Base-by-base conservation (phyloP, 2,329 filamentous ascomycete species). In the Pestalotiopsis fici region DNA sequence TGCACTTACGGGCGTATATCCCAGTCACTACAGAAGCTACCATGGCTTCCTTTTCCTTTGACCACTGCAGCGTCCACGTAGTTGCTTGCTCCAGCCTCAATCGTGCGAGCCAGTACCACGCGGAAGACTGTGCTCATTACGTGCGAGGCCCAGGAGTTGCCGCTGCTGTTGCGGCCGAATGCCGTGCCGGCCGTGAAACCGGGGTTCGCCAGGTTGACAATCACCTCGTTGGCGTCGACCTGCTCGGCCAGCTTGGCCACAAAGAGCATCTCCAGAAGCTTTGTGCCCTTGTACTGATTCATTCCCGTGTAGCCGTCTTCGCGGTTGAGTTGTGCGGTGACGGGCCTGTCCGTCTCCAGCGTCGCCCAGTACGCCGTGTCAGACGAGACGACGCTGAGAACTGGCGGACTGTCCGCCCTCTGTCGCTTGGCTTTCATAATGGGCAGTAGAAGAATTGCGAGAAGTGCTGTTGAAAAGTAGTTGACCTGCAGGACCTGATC, bases 241-340 rank as follows among this genome's bases (percentile, higher is more conserved):
- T 68, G 66, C 43, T 69, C 67, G 60, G 71, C 71, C 5, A 74
- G 88, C 75, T 95, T 91, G 12, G 88, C 87, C 74, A 98, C 95
- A 18, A 98, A 84, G 3, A 90, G 90, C 81, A 97, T 90, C 96
- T 98, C 98, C 12, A 78, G 66, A 7, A 74, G 62, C 65, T 77
- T 77, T 2, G 70, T 57, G 3, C 64, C 69, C 23, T 60, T 35
- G 57, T 77, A 77, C 63, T 66, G 66, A 69, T 1, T 43, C 15
- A 27, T 70, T 50, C 56, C 81, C 81, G 68, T 80, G 85, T 28
- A 85, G 77, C 23, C 93, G 85, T 11, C 79, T 77, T 0, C 80
- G 71, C 90, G 86, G 75, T 88, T 67, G 18, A 72, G 64, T 15
- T 71, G 70, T 18, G 64, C 28, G 7, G 72, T 21, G 9, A 71